Base-by-base conservation (phyloP, 306 rosid genomes). In the Argentina anserina region DNA sequence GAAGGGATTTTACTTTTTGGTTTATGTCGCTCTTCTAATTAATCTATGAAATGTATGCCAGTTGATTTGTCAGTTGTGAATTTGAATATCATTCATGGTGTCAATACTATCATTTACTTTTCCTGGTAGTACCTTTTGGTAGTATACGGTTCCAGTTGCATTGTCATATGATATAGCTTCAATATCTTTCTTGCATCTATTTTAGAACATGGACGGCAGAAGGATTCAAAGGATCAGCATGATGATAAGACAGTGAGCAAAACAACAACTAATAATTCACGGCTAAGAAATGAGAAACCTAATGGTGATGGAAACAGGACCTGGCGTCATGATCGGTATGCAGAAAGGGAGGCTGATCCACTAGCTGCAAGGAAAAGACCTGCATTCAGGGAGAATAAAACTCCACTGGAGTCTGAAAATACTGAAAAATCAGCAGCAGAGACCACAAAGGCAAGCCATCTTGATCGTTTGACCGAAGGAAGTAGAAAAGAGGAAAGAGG, bases 351-450 rank as follows among this genome's bases (percentile, higher is more conserved):
- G 73, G 86, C 83, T 45, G 87, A 80, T 64, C 79, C 75, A 18
- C 78, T 87, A 67, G 68, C 84, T 66, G 63, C 69, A 42, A 90
- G 88, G 85, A 94, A 83, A 82, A 85, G 96, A 69, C 92, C 94
- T 15, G 87, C 97, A 69, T 93, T 93, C 77, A 85, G 90, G 83
- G 98, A 93, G 92, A 89, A 84, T 80, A 93, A 93, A 78, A 77
- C 83, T 75, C 75, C 81, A 9, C 76, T 53, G 29, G 86, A 85
- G 49, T 81, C 87, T 45, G 86, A 74, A 61, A 80, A 78, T 75
- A 77, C 75, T 70, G 82, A 86, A 47, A 80, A 81, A 69, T 71
- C 80, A n/a, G 76, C 71, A 25, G 45, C 69, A 25, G 85, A 75
- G 78, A 67, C 75, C 62, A 78, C 53, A 73, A 87, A 89, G 82